These are phyloP conservation scores for Manihot esculenta DNA, from an alignment of 441 rosid genomes.

Conservation along the genomic window DNA sequence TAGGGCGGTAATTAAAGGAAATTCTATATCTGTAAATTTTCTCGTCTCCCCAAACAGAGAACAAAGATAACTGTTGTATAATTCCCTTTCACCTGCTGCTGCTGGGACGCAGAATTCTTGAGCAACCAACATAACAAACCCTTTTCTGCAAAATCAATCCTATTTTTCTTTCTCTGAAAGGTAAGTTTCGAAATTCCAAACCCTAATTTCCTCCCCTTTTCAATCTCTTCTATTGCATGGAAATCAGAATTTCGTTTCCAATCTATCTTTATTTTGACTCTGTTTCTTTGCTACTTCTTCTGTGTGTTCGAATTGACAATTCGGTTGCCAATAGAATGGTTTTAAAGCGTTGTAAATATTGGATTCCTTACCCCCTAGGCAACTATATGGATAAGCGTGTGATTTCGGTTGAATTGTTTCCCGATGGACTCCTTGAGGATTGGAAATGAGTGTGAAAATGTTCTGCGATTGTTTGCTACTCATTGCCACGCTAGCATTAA, in stretches of 20 bases:
- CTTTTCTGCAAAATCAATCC: background rate
- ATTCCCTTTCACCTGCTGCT: conserved; percentile 4
- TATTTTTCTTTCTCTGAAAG: background rate
- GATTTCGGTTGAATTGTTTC: background rate
- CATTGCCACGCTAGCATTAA: background rate
- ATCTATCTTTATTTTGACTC: background rate
- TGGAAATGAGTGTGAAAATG: conserved; percentile 5
- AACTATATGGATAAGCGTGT: conserved; percentile 1
- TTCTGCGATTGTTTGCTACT: background rate
- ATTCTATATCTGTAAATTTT: background rate
- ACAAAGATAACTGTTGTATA: background rate
- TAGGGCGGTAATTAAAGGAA: background rate
- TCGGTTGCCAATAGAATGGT: no score
- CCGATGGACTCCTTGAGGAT: background rate
- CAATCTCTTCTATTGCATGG: background rate
- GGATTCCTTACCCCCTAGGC: background rate
- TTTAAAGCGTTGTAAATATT: background rate
- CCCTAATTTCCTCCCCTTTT: conserved; percentile 9
- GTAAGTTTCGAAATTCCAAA: conserved; percentile 12
- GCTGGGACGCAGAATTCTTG: background rate
- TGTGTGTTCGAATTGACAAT: no score
- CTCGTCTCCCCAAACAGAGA: background rate
- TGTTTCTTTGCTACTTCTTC: background rate
- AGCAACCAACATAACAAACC: background rate
- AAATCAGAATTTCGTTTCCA: background rate